These are phyloP conservation scores for Solanum hybrid DNA, from an alignment of 305 asterid genomes.

Conservation along the genomic window DNA sequence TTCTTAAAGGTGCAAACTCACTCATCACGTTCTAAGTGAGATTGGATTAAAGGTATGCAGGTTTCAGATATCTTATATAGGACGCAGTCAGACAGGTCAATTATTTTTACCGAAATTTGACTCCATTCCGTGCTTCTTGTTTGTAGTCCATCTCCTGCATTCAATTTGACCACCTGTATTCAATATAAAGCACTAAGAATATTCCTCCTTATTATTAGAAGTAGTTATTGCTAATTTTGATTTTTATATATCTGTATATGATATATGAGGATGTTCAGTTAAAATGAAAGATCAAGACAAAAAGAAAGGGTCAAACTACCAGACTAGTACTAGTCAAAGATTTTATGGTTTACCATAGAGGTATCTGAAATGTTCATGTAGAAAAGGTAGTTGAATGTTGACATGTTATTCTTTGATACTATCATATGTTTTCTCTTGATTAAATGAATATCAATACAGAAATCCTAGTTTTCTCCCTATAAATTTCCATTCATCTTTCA, in stretches of 20 bases:
- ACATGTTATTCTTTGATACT: not conserved
- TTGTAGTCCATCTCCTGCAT: slow-evolving; percentile 99
- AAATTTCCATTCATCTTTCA: not conserved
- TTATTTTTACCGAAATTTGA: slow-evolving; percentile 57
- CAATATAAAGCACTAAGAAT: slow-evolving; percentile 94
- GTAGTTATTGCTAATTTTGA: not conserved
- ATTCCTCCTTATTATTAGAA: slow-evolving; percentile 30
- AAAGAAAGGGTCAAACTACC: not conserved
- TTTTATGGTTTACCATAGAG: not conserved
- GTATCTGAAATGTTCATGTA: not conserved
- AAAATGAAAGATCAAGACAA: not conserved
- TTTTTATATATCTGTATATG: not conserved
- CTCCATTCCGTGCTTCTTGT: slow-evolving; percentile 81
- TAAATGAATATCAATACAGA: not conserved
- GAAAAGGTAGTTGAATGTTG: not conserved
- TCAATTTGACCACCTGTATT: slow-evolving; percentile 97
- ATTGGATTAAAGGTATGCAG: not conserved
- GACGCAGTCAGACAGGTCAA: not conserved
- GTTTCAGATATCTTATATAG: not conserved
- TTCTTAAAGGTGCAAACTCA: not conserved
- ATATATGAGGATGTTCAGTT: not conserved
- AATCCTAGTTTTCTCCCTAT: not conserved
- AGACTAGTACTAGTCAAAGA: not conserved
- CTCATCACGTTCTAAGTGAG: not conserved
- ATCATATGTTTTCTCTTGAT: not conserved